Evolutionary conservation across 2,329 filamentous ascomycete species (phyloP).

Genomic region (Stemphylium lycopersici): DNA sequence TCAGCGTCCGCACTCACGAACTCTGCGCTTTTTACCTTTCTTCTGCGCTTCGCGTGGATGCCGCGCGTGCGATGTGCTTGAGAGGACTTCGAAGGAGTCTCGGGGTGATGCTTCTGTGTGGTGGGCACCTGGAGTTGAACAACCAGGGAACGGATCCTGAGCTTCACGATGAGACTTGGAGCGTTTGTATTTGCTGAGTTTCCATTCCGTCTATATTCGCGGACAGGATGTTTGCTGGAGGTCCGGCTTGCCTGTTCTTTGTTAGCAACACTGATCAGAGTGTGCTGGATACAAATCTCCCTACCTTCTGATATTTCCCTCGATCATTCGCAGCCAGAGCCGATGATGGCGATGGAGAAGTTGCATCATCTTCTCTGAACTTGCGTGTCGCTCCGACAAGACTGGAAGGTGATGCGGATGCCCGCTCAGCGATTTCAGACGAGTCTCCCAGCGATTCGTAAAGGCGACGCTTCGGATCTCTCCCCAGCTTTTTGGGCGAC

Average conservation of each 20-base stretch:
- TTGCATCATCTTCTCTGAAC: neutral
- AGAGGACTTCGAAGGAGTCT: too few relatives aligned
- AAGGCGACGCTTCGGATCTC: conserved; percentile 1
- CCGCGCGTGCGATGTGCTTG: too few relatives aligned
- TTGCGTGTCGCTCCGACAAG: too few relatives aligned
- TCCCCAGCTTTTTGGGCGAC: neutral
- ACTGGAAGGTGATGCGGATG: neutral
- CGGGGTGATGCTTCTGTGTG: too few relatives aligned
- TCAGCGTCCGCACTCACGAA: too few relatives aligned
- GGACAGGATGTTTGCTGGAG: neutral
- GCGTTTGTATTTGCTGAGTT: neutral
- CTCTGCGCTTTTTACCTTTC: too few relatives aligned
- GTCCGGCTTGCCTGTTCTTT: neutral
- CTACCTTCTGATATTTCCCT: neutral
- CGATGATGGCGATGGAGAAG: neutral
- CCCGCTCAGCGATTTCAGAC: neutral
- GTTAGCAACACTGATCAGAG: neutral
- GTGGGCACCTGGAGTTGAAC: neutral
- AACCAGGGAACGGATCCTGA: neutral
- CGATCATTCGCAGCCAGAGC: neutral
- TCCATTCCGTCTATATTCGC: too few relatives aligned
- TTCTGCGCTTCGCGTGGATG: too few relatives aligned
- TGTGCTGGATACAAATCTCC: neutral
- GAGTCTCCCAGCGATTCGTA: neutral
- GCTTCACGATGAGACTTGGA: neutral